Conservation (phyloP, 202 grass and related monocot genomes). For the Saccharum hybrid region DNA sequence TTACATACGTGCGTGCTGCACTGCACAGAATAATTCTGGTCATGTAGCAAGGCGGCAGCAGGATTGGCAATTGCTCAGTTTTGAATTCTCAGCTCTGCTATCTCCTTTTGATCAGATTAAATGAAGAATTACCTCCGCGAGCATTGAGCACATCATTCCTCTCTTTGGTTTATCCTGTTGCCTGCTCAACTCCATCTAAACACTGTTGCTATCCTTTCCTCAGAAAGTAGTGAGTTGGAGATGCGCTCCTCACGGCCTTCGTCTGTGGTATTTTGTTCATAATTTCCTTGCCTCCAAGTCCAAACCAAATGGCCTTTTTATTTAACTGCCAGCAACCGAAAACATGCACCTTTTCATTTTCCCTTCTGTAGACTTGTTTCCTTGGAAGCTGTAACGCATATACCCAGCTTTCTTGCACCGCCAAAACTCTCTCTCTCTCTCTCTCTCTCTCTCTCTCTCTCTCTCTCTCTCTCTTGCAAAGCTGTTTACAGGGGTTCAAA, state of each 20-base stretch:
- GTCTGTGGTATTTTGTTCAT: not conserved
- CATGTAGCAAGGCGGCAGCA: no score
- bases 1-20: no score
- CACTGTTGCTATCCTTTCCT: not conserved
- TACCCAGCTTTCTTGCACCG: constrained; percentile 21
- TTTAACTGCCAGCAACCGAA: not conserved
- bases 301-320: not conserved
- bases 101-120: no score
- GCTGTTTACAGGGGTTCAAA: not conserved
- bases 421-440: not conserved
- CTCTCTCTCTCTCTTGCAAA: not conserved
- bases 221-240: not conserved
- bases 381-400: constrained; percentile 2
- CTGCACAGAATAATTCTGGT: no score
- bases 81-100: no score
- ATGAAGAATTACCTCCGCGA: no score
- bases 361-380: constrained; percentile 1
- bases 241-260: not conserved
- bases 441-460: no score
- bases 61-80: no score
- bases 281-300: not conserved
- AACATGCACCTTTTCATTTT: not conserved
- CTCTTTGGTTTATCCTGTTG: no score
- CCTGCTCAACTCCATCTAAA: not conserved
- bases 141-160: no score